Evolutionary conservation across 768 basidiomycete genomes (phyloP), one percentile per base, ranked within the genome.

Genomic region (Boletus reticulatus): DNA sequence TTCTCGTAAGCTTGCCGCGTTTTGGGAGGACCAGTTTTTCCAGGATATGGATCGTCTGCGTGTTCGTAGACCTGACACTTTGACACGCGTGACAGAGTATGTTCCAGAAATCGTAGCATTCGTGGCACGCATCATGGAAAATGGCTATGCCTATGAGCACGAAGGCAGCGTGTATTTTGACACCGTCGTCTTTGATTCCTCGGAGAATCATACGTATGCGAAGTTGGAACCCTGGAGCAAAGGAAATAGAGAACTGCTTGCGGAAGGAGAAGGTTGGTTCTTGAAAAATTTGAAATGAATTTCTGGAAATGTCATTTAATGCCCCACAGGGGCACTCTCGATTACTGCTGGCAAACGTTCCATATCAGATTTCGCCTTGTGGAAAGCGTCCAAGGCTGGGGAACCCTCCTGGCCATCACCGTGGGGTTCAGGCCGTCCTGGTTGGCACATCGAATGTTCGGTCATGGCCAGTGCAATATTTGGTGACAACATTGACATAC

Each of bases 361-460:
- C n/a, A 71, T 86, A 1, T 80, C 94, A 8, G 97, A 99, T 73
- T 99, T 99, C 72, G 97, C 97, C 6, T 77, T 99, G 13, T 99
- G 97, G 97, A 99, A 99, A 74, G 86, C 90, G 3, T 92, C 93
- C 31, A 96, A 94, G 76, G 84, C 93, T 3, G 97, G 97, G 8
- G 97, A 99, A 71, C 97, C 97, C 3, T 87, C 87, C 4, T 99
- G 97, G 96, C 84, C 88, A 0, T 97, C 94, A 12, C 89, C 93
- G 6, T 99, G 97, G 97, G 97, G 97, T 17, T 77, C 53, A 3
- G 66, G 95, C n/a, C 81, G 96, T 42, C 96, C 96, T 4, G 96
- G 96, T 16, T 99, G 96, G 96, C 96, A 99, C 70, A 98, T 99
- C 55, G 96, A 99, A 71, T 99, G 96, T 74, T 95, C 92, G 4